Conservation (phyloP, 192 early-diverging fungal genomes). For the Backusella psychrophila region DNA sequence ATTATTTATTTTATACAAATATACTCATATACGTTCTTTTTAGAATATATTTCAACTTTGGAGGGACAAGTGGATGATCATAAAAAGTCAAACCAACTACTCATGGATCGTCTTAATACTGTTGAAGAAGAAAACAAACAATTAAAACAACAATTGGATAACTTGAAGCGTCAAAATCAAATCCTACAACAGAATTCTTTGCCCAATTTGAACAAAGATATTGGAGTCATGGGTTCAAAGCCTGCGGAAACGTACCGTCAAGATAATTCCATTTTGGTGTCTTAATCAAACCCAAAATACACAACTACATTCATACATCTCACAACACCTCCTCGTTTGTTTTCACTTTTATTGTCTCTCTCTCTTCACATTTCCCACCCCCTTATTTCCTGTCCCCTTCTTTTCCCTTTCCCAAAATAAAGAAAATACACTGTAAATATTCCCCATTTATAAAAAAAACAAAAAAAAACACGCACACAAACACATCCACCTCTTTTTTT, state of each 20-base stretch:
- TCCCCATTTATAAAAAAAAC: background rate
- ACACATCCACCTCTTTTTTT: background rate
- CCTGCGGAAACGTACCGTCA: slow-evolving; percentile 28
- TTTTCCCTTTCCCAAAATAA: background rate
- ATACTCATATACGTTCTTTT: background rate
- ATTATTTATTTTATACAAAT: background rate
- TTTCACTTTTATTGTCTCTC: too few relatives aligned
- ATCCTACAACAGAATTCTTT: slow-evolving; percentile 1
- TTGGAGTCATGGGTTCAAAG: slow-evolving; percentile 22
- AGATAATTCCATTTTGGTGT: slow-evolving; percentile 11
- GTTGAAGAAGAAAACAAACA: slow-evolving; percentile 28
- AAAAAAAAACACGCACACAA: background rate
- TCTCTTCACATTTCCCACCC: too few relatives aligned
- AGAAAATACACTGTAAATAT: slow-evolving; percentile 1
- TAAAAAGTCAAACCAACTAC: slow-evolving; percentile 9
- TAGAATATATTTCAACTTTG: slow-evolving; percentile 35
- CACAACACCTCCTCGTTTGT: background rate
- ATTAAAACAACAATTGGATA: slow-evolving; percentile 18
- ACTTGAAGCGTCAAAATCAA: slow-evolving; percentile 13
- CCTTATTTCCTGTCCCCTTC: too few relatives aligned
- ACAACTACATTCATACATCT: background rate
- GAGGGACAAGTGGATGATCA: slow-evolving; percentile 31
- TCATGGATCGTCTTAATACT: background rate
- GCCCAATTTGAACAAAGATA: slow-evolving; percentile 27
- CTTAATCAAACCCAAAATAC: background rate